Evolutionary conservation across 1,284 basidiomycete species (phyloP).

Genomic region (Ceratobasidium sp.): DNA sequence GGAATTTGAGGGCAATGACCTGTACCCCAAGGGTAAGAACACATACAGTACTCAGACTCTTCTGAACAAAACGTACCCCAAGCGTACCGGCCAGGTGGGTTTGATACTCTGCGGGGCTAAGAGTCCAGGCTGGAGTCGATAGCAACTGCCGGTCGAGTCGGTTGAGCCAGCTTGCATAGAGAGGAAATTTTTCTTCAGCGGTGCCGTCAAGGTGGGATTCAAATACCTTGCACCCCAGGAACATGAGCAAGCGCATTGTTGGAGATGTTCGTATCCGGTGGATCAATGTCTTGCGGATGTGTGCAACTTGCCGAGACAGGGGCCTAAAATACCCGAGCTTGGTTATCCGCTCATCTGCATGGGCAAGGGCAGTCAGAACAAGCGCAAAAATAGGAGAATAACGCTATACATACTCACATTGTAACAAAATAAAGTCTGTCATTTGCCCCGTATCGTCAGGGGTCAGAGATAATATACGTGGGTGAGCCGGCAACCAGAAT

Average conservation of each 20-base stretch:
- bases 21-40: not conserved
- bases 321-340: conserved; percentile 7
- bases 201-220: conserved; percentile 1
- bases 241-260: not conserved
- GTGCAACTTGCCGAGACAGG: not conserved
- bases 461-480: not conserved
- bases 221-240: not conserved
- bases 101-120: not conserved
- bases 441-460: not conserved
- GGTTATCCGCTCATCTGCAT: conserved; percentile 10
- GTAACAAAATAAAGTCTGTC: not conserved
- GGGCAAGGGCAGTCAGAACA: not conserved
- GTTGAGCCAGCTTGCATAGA: not conserved
- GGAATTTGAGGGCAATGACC: conserved; percentile 3
- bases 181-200: not conserved
- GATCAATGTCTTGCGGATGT: not conserved
- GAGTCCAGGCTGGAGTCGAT: not conserved
- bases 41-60: not conserved
- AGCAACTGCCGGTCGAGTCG: not conserved
- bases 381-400: not conserved
- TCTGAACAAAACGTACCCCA: conserved; percentile 6
- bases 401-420: not conserved
- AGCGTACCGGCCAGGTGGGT: not conserved
- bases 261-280: not conserved
- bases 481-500: too few species aligned